A percentile compares a stretch with the other conserved stretches of the same genome.
Evolutionary conservation across 2,329 filamentous ascomycete genomes (phyloP).

Genomic region (Botrytis fabae): DNA sequence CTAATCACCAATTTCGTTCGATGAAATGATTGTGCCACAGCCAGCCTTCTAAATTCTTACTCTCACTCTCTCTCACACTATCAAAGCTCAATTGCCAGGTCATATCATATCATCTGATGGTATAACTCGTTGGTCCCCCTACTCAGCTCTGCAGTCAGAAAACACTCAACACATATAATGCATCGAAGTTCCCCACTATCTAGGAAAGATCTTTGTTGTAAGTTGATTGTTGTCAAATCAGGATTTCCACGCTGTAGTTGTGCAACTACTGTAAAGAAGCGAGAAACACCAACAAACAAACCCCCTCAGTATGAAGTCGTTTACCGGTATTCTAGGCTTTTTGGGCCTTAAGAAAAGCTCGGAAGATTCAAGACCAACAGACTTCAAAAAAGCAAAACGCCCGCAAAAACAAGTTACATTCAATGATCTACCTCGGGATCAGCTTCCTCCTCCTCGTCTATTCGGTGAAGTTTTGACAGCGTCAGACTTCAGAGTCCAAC

Average conservation of each 20-base stretch:
- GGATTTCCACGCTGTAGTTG: neutral
- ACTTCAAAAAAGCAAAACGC: slow-evolving; percentile 19
- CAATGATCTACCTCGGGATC: slow-evolving; percentile 18
- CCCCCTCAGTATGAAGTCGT: slow-evolving; percentile 13
- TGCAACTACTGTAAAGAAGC: neutral
- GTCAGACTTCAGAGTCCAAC: slow-evolving; percentile 23
- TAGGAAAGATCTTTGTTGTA: neutral
- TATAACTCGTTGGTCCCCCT: slow-evolving; percentile 3
- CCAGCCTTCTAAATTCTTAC: slow-evolving; percentile 20
- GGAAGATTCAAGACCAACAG: neutral
- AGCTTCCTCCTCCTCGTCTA: neutral
- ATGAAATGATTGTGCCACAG: slow-evolving; percentile 7
- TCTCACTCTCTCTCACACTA: slow-evolving; percentile 1
- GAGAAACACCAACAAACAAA: neutral
- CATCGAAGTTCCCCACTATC: neutral
- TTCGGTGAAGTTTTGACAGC: slow-evolving; percentile 23
- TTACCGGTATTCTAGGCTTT: slow-evolving; percentile 8
- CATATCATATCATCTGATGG: slow-evolving; percentile 21
- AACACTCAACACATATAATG: neutral
- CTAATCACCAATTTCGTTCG: neutral
- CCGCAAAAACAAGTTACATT: slow-evolving; percentile 24
- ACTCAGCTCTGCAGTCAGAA: slow-evolving; percentile 6
- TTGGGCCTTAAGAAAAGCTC: neutral
- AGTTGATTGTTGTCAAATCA: neutral
- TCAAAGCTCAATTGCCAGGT: slow-evolving; percentile 7